Evolutionary conservation across 2,329 filamentous ascomycete species (phyloP).

Genomic region (Sordariomycetes sp.): DNA sequence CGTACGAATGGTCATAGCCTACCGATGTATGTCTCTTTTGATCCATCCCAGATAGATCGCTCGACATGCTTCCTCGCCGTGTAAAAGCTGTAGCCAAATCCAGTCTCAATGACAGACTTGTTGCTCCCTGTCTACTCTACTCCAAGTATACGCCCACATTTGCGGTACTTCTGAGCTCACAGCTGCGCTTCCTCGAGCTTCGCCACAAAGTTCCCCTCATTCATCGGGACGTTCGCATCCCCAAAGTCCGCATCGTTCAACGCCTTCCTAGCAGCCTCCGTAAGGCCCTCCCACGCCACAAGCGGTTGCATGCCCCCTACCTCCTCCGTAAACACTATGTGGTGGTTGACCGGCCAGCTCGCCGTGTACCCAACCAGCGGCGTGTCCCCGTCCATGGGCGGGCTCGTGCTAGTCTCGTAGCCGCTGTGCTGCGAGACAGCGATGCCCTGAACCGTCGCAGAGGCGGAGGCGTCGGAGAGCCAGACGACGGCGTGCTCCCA

Average conservation of each 20-base stretch:
- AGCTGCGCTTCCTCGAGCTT: slow-evolving; percentile 4
- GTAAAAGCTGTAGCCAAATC: no score
- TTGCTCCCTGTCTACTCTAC: neutral
- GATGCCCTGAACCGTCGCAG: slow-evolving; percentile 19
- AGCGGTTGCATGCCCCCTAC: slow-evolving; percentile 23
- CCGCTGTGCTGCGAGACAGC: slow-evolving; percentile 22
- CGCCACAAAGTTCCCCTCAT: slow-evolving; percentile 14
- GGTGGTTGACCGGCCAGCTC: slow-evolving; percentile 18
- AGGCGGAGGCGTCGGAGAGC: slow-evolving; percentile 13
- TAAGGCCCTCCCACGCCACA: slow-evolving; percentile 28
- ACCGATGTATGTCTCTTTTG: neutral
- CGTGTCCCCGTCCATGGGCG: slow-evolving; percentile 9
- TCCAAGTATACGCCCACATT: neutral
- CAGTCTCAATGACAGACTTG: no score
- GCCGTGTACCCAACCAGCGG: slow-evolving; percentile 19
- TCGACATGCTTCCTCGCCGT: neutral
- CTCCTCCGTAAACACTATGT: slow-evolving; percentile 19
- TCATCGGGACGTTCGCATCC: slow-evolving; percentile 25
- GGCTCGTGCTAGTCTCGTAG: slow-evolving; percentile 6
- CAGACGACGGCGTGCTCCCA: slow-evolving; percentile 23
- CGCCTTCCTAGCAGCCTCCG: slow-evolving; percentile 17
- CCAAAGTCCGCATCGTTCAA: slow-evolving; percentile 25
- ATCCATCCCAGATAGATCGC: neutral
- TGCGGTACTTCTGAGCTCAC: neutral
- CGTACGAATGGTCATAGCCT: neutral